Base-by-base conservation (phyloP, 257 asterid species). In the Linaria vulgaris region DNA sequence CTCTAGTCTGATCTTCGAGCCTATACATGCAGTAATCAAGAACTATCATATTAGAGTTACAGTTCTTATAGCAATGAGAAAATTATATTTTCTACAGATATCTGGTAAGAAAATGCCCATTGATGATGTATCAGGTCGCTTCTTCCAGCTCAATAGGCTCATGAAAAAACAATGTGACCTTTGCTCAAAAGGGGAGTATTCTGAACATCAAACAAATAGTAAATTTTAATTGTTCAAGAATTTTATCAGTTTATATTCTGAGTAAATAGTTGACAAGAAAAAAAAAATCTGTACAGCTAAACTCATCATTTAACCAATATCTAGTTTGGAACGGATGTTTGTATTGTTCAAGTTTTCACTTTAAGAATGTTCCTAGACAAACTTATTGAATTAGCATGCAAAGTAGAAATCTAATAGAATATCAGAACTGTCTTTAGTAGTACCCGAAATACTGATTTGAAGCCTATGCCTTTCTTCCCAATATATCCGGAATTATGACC, bases 381-480 rank as follows among this genome's bases (percentile, higher is more conserved):
- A 24, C 59, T 39, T 57, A 51, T n/a, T 20, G 53, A 16, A 51
- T 41, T 25, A 59, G 69, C 64, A 49, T 23, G 45, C 19, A 72
- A 64, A 19, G 71, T 64, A 70, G 61, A 52, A 74, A 27, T 16
- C 55, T 34, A 30, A 55, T 47, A 66, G 14, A 30, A 73, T n/a
- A 60, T 58, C 12, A 51, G 20, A 57, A 72, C 41, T 38, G 71
- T 44, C 37, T 21, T 52, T 39, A 62, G 71, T 48, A 57, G 47
- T 94, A 94, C 99, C 97, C 99, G 85, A 58, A 94, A 94, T 44
- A 94, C 99, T 60, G 99, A 94, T 89, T 94, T 94, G 84, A 94
- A 94, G 62, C 99, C 99, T 59, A 94, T 94, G 83, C 99, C 99
- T 77, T 94, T 94, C 90, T 94, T 94, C 72, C 99, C 99, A 65